Percentiles rank a stretch among this genome's conserved stretches.
phyloP scores from a whole-genome alignment of 768 basidiomycete species.

The Termitomyces sp. region DNA sequence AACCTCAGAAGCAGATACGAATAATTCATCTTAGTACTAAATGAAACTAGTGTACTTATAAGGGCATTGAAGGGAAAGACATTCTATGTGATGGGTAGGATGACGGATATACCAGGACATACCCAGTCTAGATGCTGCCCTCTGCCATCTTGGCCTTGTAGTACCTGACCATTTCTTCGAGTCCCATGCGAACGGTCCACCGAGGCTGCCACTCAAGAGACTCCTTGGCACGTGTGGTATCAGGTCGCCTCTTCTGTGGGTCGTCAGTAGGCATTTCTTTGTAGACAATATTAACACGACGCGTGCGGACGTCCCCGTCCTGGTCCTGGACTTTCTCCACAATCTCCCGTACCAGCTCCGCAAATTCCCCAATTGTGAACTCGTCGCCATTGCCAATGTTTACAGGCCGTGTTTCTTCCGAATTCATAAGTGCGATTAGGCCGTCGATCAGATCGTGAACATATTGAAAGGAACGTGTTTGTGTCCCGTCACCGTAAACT shows the following conservation, averaged over 20 bases:
- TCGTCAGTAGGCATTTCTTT: constrained; percentile 87
- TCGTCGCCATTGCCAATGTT: constrained; percentile 97
- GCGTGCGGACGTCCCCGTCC: constrained; percentile 50
- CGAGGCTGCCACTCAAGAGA: constrained; percentile 84
- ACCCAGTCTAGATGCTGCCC: constrained; percentile 55
- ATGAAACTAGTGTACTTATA: neutral
- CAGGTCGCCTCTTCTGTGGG: constrained; percentile 90
- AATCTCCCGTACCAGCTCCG: constrained; percentile 84
- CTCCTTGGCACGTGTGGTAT: constrained; percentile 87
- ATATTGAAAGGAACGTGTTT: constrained; percentile 97
- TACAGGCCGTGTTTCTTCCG: constrained; percentile 85
- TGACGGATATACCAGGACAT: neutral
- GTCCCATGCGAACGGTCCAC: constrained; percentile 89
- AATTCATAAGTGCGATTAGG: constrained; percentile 92
- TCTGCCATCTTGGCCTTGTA: constrained; percentile 89
- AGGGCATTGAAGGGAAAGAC: neutral
- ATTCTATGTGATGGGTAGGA: neutral
- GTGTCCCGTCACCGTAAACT: constrained; percentile 89
- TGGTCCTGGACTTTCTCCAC: constrained; percentile 91
- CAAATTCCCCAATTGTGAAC: constrained; percentile 94
- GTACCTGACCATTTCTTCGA: constrained; percentile 93
- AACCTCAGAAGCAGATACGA: neutral
- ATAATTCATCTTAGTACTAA: neutral
- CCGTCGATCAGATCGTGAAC: constrained; percentile 97
- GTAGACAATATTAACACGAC: constrained; percentile 64